Conservation (phyloP, 148 eudicot genomes). For the Chenopodium album region DNA sequence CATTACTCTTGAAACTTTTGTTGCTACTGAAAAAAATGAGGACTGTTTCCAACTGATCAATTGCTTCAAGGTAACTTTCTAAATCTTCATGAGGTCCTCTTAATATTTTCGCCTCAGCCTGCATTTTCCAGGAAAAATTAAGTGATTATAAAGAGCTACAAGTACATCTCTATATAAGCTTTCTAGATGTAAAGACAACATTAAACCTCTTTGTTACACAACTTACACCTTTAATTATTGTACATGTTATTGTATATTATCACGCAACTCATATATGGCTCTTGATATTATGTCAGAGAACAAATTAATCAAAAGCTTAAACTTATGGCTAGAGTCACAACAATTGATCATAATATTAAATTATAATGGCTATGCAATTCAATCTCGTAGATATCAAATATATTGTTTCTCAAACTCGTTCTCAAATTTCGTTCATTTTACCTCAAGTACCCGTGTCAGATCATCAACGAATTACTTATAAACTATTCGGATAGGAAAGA, state of each 20-base stretch:
- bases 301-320: no score
- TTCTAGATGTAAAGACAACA: neutral
- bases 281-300: no score
- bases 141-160: neutral
- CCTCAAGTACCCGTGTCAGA: neutral
- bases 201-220: neutral
- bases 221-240: neutral
- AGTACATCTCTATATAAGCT: neutral
- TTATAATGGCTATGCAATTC: neutral
- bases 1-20: slow-evolving; percentile 52
- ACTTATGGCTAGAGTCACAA: neutral
- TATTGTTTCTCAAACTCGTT: no score
- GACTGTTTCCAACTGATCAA: slow-evolving; percentile 62
- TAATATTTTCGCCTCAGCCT: slow-evolving; percentile 85
- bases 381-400: no score
- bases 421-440: neutral
- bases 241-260: neutral
- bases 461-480: neutral
- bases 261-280: no score
- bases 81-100: slow-evolving; percentile 96
- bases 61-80: slow-evolving; percentile 85
- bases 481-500: no score
- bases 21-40: slow-evolving; percentile 55
- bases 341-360: neutral
- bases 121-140: slow-evolving; percentile 12